Percentiles rank a stretch among this genome's conserved stretches.
phyloP scores from a whole-genome alignment of 805 yeast genomes.

The Cyberlindnera bimundalis region DNA sequence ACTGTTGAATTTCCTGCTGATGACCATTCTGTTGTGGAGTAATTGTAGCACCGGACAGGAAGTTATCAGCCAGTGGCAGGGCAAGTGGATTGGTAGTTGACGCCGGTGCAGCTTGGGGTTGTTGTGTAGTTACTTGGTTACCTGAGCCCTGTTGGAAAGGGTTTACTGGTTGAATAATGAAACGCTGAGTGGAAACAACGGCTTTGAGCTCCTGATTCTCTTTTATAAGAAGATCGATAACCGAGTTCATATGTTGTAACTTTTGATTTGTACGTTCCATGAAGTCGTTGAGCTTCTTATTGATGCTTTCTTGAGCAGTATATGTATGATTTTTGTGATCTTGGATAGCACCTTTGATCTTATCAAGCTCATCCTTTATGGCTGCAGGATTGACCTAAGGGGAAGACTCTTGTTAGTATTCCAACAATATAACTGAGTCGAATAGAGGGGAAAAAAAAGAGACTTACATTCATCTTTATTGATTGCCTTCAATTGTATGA shows the following conservation, averaged over 20 bases:
- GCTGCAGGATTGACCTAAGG: conserved; percentile 16
- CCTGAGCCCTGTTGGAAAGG: conserved; percentile 12
- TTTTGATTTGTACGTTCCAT: conserved; percentile 24
- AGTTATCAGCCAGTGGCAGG: conserved; percentile 14
- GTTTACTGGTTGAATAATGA: conserved; percentile 22
- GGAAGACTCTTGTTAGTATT: neutral
- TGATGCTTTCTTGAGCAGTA: conserved; percentile 21
- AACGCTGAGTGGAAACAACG: conserved; percentile 22
- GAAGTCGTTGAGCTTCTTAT: conserved; percentile 23
- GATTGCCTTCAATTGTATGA: too few species aligned
- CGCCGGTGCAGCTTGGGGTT: neutral
- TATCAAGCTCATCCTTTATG: conserved; percentile 25
- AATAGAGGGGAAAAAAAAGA: too few species aligned
- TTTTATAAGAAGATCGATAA: conserved; percentile 25
- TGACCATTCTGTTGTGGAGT: conserved; percentile 11
- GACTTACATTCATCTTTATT: conserved; percentile 12
- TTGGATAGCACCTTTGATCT: conserved; percentile 21
- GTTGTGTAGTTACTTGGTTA: conserved; percentile 4
- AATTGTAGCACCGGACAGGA: conserved; percentile 7
- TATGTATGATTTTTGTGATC: conserved; percentile 21
- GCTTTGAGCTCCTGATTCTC: conserved; percentile 28
- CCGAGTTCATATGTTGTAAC: conserved; percentile 21
- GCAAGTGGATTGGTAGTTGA: conserved; percentile 11
- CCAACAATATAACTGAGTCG: too few species aligned
- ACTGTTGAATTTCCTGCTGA: conserved; percentile 10